phyloP scores from a whole-genome alignment of 345 rosid genomes.

The Turritis glabra region DNA sequence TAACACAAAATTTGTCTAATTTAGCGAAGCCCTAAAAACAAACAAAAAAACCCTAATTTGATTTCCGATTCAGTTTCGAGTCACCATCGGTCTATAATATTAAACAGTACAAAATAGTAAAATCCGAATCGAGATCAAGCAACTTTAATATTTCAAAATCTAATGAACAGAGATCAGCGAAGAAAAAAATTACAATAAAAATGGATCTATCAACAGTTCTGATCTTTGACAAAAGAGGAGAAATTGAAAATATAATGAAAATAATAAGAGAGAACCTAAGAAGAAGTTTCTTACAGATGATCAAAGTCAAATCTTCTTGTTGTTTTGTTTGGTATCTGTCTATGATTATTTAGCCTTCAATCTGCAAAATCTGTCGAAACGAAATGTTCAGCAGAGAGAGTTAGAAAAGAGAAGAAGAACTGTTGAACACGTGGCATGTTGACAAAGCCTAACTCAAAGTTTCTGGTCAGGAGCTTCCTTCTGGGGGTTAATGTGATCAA shows the following conservation, averaged over 20 bases:
- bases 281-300: slow-evolving; percentile 19
- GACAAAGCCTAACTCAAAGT: slow-evolving; percentile 7
- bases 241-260: not conserved
- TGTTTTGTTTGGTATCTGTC: not conserved
- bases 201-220: slow-evolving; percentile 4
- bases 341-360: not conserved
- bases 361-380: slow-evolving; percentile 32
- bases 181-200: not conserved
- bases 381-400: slow-evolving; percentile 17
- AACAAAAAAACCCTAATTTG: slow-evolving; percentile 16
- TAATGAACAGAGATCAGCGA: not conserved
- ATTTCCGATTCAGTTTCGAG: not conserved
- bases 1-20: not conserved
- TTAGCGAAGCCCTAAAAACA: not conserved
- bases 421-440: slow-evolving; percentile 37
- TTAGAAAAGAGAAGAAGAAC: not conserved
- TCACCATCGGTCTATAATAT: not conserved
- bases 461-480: not conserved
- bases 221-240: not conserved
- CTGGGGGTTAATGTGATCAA: not conserved
- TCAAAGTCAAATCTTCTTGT: slow-evolving; percentile 5
- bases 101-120: not conserved
- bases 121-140: not conserved
- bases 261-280: slow-evolving; percentile 7
- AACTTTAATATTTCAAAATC: not conserved